These are phyloP conservation scores for Pyrus betulifolia DNA, from an alignment of 306 rosid genomes.

Conservation along the genomic window DNA sequence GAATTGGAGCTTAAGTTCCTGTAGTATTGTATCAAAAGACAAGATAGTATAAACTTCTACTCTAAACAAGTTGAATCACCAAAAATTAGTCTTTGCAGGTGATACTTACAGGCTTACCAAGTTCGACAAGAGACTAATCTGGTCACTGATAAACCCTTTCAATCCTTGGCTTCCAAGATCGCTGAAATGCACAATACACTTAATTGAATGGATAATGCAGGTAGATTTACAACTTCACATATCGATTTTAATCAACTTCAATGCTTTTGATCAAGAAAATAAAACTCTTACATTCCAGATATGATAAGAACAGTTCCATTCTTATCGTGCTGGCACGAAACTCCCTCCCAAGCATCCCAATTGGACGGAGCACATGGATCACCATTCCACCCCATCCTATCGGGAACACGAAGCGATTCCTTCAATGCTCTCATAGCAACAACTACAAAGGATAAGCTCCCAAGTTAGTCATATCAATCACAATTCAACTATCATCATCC, in stretches of 20 bases:
- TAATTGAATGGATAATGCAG: background rate
- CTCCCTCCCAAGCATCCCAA: slow-evolving; percentile 99
- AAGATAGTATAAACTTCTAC: background rate
- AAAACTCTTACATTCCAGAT: slow-evolving; percentile 68
- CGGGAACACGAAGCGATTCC: slow-evolving; percentile 75
- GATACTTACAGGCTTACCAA: slow-evolving; percentile 98
- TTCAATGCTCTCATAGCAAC: slow-evolving; percentile 82
- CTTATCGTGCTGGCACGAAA: slow-evolving; percentile 64
- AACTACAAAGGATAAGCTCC: slow-evolving; percentile 33
- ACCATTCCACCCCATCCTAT: slow-evolving; percentile 98
- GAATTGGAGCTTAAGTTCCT: slow-evolving; percentile 87
- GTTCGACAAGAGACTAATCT: slow-evolving; percentile 74
- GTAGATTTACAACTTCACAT: background rate
- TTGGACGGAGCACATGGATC: slow-evolving; percentile 97
- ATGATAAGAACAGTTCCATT: slow-evolving; percentile 52
- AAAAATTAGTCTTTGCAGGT: slow-evolving; percentile 8
- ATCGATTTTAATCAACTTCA: background rate
- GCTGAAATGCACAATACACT: slow-evolving; percentile 33
- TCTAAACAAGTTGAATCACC: background rate
- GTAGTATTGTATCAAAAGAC: background rate
- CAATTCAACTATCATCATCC: background rate
- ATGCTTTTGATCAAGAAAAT: background rate
- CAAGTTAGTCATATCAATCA: background rate
- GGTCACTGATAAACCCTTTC: slow-evolving; percentile 76
- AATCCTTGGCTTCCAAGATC: slow-evolving; percentile 95